These are phyloP conservation scores for Panicum virgatum DNA, from an alignment of 202 grass and related monocot species.

Conservation along the genomic window DNA sequence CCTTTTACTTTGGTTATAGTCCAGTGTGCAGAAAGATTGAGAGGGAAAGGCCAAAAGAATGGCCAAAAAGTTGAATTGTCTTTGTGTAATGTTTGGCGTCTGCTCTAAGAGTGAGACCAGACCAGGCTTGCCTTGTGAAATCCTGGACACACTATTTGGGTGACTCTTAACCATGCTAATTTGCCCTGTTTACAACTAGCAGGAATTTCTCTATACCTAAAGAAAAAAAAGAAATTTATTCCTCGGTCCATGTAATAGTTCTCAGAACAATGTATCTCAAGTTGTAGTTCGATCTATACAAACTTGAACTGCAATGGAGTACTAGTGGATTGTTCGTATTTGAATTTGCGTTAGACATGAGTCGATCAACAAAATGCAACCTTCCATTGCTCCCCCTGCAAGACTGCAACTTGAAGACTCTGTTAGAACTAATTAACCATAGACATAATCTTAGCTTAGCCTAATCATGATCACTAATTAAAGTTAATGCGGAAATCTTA, in stretches of 20 bases:
- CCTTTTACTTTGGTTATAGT: background rate
- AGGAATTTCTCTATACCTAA: background rate
- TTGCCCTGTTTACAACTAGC: background rate
- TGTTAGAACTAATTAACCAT: no score
- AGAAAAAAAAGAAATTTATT: background rate
- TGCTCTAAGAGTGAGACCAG: background rate
- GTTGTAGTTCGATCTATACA: no score
- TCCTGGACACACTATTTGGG: background rate
- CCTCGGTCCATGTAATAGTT: background rate
- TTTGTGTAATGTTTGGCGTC: background rate
- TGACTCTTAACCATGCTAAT: background rate
- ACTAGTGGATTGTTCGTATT: no score
- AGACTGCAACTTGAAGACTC: no score
- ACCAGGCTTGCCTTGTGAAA: background rate
- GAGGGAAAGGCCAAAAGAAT: slow-evolving; percentile 16
- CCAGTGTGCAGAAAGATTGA: slow-evolving; percentile 6
- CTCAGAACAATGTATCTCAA: no score
- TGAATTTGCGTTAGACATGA: background rate
- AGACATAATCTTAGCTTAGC: no score
- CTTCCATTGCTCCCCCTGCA: background rate
- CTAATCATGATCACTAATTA: no score
- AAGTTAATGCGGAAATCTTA: no score
- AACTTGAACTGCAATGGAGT: no score
- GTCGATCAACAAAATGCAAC: background rate
- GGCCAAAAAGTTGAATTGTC: background rate